A percentile compares a stretch with the other conserved stretches of the same genome.
Conservation (phyloP, 148 eudicot species). For the Chenopodium quinoa region DNA sequence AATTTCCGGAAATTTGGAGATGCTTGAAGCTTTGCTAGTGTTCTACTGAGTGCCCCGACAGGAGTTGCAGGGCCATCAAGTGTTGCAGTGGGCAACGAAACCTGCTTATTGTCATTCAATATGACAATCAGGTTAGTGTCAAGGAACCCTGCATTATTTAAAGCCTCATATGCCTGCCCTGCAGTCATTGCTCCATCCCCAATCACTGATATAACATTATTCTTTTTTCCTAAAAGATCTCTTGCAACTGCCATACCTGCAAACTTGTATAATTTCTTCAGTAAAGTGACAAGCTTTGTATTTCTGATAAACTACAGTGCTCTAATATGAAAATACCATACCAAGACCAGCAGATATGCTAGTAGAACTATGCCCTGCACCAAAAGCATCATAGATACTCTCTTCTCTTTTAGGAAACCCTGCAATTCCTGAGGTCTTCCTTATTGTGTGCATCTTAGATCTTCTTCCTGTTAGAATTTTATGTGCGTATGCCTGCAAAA, state of each 20-base stretch:
- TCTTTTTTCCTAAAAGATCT: constrained; percentile 60
- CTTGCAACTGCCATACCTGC: constrained; percentile 80
- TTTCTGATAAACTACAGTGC: neutral
- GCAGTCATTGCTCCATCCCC: constrained; percentile 93
- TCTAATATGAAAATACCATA: constrained; percentile 15
- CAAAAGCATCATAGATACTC: constrained; percentile 75
- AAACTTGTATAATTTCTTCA: neutral
- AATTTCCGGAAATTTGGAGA: constrained; percentile 54
- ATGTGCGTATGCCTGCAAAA: constrained; percentile 70
- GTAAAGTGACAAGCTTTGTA: neutral
- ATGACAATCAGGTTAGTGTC: constrained; percentile 70
- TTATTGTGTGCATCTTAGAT: constrained; percentile 69
- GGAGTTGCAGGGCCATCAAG: constrained; percentile 77
- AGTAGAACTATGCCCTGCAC: constrained; percentile 84
- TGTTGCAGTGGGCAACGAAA: constrained; percentile 72
- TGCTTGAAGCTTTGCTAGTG: constrained; percentile 57
- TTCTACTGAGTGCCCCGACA: constrained; percentile 73
- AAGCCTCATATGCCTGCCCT: constrained; percentile 83
- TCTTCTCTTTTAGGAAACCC: constrained; percentile 85
- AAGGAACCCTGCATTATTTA: constrained; percentile 74
- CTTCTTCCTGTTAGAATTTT: constrained; percentile 82
- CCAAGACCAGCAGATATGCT: constrained; percentile 91
- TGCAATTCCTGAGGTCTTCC: constrained; percentile 73
- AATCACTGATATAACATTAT: constrained; percentile 62
- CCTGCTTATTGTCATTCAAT: constrained; percentile 71